A percentile compares a stretch with the other conserved stretches of the same genome.
phyloP scores from a whole-genome alignment of 257 asterid genomes.

The Solanum infundibuliforme region DNA sequence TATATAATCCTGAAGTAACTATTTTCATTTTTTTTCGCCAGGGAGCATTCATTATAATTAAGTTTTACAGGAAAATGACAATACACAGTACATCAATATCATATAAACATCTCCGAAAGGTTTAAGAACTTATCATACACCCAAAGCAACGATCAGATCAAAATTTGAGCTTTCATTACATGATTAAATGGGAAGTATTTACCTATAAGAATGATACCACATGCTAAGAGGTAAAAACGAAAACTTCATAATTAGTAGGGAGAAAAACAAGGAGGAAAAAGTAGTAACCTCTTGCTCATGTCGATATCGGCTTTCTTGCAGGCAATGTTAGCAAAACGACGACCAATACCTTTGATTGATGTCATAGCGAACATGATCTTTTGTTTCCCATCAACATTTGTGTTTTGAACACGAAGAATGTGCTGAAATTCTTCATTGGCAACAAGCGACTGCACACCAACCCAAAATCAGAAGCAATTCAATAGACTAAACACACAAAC shows the following conservation, averaged over 20 bases:
- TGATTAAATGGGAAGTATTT: neutral
- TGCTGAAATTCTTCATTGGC: slow-evolving; percentile 1
- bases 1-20: neutral
- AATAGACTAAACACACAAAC: neutral
- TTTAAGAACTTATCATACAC: neutral
- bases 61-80: neutral
- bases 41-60: neutral
- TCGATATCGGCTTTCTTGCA: slow-evolving; percentile 1
- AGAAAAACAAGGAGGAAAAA: neutral
- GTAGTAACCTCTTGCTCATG: neutral
- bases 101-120: neutral
- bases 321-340: neutral
- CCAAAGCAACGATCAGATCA: neutral
- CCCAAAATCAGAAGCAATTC: neutral
- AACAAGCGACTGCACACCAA: neutral
- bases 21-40: neutral
- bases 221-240: neutral
- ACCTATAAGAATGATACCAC: neutral
- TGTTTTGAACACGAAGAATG: neutral
- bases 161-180: neutral
- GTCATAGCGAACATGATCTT: slow-evolving; percentile 2
- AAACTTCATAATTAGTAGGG: neutral
- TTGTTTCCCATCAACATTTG: neutral
- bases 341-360: neutral
- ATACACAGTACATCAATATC: neutral